Conservation (phyloP, 1,139 yeast species). For the Keqinozyma sinolaborantium region DNA sequence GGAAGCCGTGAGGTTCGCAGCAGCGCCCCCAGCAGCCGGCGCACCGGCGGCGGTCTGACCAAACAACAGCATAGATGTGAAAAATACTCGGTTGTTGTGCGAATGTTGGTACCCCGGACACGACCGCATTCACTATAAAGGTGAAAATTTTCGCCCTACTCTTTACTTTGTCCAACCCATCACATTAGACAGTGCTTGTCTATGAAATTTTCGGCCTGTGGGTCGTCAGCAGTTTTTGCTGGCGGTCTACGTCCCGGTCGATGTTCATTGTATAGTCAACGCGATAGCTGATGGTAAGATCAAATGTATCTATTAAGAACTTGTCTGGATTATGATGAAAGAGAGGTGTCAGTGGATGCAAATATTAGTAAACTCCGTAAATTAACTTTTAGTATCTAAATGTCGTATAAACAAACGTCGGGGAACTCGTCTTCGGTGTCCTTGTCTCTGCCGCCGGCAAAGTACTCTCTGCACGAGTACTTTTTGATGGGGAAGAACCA, state of each 20-base stretch:
- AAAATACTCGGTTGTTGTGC: background rate
- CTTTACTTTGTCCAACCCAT: slow-evolving; percentile 53
- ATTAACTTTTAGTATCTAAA: slow-evolving; percentile 9
- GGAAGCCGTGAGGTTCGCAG: too few relatives aligned
- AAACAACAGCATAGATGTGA: background rate
- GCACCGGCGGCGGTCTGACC: background rate
- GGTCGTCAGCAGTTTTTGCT: slow-evolving; percentile 22
- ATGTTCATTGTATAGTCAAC: slow-evolving; percentile 21
- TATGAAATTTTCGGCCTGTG: slow-evolving; percentile 18
- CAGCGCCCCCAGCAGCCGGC: too few relatives aligned
- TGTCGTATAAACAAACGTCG: slow-evolving; percentile 33
- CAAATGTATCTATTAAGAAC: slow-evolving; percentile 46
- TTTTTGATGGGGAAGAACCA: slow-evolving; percentile 52
- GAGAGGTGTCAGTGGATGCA: slow-evolving; percentile 56
- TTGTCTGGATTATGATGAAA: slow-evolving; percentile 50
- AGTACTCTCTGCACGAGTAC: slow-evolving; percentile 35
- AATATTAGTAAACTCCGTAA: slow-evolving; percentile 16
- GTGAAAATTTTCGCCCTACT: slow-evolving; percentile 14
- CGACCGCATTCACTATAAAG: background rate
- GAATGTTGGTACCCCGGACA: background rate
- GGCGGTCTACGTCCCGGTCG: slow-evolving; percentile 9
- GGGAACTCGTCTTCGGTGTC: slow-evolving; percentile 46
- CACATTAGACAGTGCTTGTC: slow-evolving; percentile 50
- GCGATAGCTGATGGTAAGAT: slow-evolving; percentile 52
- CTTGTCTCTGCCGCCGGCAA: slow-evolving; percentile 44